These are phyloP conservation scores for Diplocarpon mali DNA, from an alignment of 2,329 filamentous ascomycete species.

Conservation along the genomic window DNA sequence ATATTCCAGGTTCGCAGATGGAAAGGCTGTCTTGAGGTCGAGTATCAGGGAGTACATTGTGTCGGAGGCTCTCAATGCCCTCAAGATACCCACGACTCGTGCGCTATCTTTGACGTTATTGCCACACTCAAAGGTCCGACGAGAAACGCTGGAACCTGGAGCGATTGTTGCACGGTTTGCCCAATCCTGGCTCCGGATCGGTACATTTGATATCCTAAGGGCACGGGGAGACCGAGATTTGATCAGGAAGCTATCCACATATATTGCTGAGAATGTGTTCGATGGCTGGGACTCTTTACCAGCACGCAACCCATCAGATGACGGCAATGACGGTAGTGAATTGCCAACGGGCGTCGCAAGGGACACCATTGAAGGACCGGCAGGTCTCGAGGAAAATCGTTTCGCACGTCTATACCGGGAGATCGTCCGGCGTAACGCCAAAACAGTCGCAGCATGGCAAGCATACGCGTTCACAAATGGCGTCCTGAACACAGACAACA, in stretches of 20 bases:
- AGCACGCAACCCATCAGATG: constrained; percentile 40
- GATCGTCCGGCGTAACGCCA: constrained; percentile 73
- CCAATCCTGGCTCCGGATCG: constrained; percentile 80
- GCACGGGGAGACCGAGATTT: constrained; percentile 68
- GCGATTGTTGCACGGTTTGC: constrained; percentile 91
- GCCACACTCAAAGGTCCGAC: constrained; percentile 58
- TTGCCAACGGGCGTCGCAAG: constrained; percentile 37
- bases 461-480: constrained; percentile 99
- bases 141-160: constrained; percentile 77
- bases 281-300: constrained; percentile 80
- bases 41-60: constrained; percentile 93
- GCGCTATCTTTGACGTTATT: constrained; percentile 73
- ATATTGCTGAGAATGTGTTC: constrained; percentile 79
- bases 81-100: constrained; percentile 76
- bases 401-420: constrained; percentile 83
- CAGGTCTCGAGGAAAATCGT: constrained; percentile 66
- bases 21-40: constrained; percentile 82
- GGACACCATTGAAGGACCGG: constrained; percentile 53
- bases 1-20: constrained; percentile 93
- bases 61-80: constrained; percentile 76
- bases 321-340: constrained; percentile 33
- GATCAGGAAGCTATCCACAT: constrained; percentile 65
- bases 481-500: constrained; percentile 96
- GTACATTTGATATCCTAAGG: constrained; percentile 90
- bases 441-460: constrained; percentile 87